Percentiles rank a stretch among this genome's conserved stretches.
phyloP scores from a whole-genome alignment of 306 rosid genomes.

The Dalbergia oliveri region DNA sequence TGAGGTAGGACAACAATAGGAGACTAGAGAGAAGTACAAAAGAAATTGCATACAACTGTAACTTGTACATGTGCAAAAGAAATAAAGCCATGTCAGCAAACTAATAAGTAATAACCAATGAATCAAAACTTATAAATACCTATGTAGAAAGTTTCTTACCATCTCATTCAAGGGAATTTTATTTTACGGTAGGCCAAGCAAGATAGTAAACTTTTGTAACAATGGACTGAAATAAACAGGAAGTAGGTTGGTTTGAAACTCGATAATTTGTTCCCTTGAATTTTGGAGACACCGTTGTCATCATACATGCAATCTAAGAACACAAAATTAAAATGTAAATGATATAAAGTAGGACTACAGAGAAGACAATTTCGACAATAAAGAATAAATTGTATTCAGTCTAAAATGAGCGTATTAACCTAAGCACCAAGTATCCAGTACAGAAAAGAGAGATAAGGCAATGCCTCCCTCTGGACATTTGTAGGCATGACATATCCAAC shows the following conservation, averaged over 20 bases:
- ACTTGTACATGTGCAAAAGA: not conserved
- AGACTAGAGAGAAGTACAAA: not conserved
- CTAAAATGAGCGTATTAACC: conserved; percentile 58
- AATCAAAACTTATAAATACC: not conserved
- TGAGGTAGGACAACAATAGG: not conserved
- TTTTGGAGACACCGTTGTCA: no score
- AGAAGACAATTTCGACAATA: not conserved
- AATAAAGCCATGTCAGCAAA: not conserved
- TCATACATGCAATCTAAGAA: no score
- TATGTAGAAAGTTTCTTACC: not conserved
- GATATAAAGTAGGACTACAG: not conserved
- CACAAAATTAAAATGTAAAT: no score
- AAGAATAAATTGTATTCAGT: not conserved
- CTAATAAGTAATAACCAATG: not conserved
- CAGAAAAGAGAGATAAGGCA: conserved; percentile 73
- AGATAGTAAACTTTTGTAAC: conserved; percentile 15
- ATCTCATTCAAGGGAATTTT: conserved; percentile 4
- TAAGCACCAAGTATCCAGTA: conserved; percentile 92
- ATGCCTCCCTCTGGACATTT: conserved; percentile 72
- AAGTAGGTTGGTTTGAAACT: not conserved
- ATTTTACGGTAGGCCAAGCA: conserved; percentile 10
- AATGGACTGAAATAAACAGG: not conserved
- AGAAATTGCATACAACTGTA: not conserved
- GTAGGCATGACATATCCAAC: conserved; percentile 81
- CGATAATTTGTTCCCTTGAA: not conserved